Evolutionary conservation across 257 asterid genomes (phyloP), one percentile per base, ranked within the genome.

Genomic region (Rauvolfia tetraphylla): DNA sequence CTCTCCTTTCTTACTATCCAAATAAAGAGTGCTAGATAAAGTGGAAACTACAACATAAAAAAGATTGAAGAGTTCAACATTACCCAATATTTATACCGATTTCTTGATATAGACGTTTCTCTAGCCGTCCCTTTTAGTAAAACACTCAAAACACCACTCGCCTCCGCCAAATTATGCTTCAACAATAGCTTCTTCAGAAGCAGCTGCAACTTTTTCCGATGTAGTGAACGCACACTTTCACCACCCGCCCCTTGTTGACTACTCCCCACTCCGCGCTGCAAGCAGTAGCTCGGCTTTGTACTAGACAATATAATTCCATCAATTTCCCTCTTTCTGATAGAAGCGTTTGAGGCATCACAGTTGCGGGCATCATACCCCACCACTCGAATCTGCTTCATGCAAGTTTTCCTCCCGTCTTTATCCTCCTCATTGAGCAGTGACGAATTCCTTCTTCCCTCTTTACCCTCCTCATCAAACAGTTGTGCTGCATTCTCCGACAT

Each of bases 81-180:
- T 86, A 94, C 97, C 96, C 75, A 75, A 83, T 85, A 94, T 85
- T 94, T 94, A 57, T 78, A 75, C 2, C 95, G 97, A 82, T 86
- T 94, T 58, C 85, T 79, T 0, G 84, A 72, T 7, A 79, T 4
- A 63, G 96, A 85, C 1, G 11, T 68, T 70, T 92, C 97, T 7
- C 57, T 79, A 29, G 77, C 49, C 51, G 90, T 83, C 27, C 84
- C 96, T 74, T 83, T 89, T 72, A 90, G 88, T 86, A 94, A 88
- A 31, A 89, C 90, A 23, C 92, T 86, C 71, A 94, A 54, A 20
- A 87, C 93, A 49, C 96, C 98, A 75, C 97, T 82, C 29, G 96
- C 96, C 79, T 90, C 96, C 12, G 33, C 80, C 97, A 95, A 94
- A 68, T 89, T 91, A n/a, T 82, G 93, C 65, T 72, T 82, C 62